These are phyloP conservation scores for Aspergillus ellipticus DNA, from an alignment of 495 filamentous ascomycete species.

Conservation along the genomic window DNA sequence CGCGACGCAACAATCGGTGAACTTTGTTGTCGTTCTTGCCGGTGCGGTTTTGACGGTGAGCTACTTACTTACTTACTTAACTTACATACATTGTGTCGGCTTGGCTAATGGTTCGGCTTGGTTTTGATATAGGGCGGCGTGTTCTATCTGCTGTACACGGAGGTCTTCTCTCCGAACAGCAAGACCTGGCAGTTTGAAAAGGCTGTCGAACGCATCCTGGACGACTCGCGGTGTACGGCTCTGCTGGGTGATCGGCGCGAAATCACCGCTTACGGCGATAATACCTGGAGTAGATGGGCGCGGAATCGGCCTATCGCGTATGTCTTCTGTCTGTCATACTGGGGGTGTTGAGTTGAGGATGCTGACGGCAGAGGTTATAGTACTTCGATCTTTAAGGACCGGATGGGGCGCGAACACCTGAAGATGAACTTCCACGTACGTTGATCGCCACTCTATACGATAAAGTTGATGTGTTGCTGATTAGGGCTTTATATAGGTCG, in stretches of 20 bases:
- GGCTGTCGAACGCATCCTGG: conserved; percentile 73
- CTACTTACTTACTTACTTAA: no score
- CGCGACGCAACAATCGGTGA: conserved; percentile 86
- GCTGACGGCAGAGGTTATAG: conserved; percentile 31
- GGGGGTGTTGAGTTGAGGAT: not conserved
- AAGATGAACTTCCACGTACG: conserved; percentile 82
- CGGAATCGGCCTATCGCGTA: conserved; percentile 81
- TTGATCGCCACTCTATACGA: not conserved
- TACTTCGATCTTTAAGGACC: conserved; percentile 64
- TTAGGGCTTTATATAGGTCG: conserved; percentile 55
- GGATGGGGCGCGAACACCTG: conserved; percentile 74
- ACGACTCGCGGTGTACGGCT: conserved; percentile 62
- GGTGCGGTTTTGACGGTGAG: conserved; percentile 71
- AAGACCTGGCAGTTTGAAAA: conserved; percentile 85
- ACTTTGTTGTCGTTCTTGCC: conserved; percentile 70
- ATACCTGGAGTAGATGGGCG: conserved; percentile 77
- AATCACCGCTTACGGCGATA: conserved; percentile 81
- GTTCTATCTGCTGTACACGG: conserved; percentile 72
- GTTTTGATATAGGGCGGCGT: conserved; percentile 63
- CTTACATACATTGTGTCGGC: not conserved
- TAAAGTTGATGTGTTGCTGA: not conserved
- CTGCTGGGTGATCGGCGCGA: conserved; percentile 73
- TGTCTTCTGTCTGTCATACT: conserved; percentile 24
- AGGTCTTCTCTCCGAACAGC: conserved; percentile 84
- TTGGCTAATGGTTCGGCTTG: not conserved